Conservation (phyloP, 441 rosid species). For the Omphalea diandra region DNA sequence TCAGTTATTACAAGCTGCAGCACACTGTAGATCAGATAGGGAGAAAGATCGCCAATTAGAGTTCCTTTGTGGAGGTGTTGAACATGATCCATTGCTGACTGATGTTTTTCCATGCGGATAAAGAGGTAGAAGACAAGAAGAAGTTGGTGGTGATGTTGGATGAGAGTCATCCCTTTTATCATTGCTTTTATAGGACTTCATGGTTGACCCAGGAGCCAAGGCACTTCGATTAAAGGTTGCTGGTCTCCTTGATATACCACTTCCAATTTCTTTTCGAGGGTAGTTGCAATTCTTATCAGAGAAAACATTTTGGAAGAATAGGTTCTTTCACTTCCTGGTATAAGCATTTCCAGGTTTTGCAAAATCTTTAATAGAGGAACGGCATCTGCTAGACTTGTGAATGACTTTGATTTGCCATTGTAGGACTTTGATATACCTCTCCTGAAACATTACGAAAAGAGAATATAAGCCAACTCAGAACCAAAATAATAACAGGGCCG, state of each 20-base stretch:
- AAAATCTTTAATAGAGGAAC: slow-evolving; percentile 36
- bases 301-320: slow-evolving; percentile 21
- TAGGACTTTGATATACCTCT: slow-evolving; percentile 52
- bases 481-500: neutral
- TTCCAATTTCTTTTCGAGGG: slow-evolving; percentile 12
- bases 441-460: slow-evolving; percentile 30
- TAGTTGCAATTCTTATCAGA: slow-evolving; percentile 17
- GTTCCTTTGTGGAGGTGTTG: slow-evolving; percentile 15
- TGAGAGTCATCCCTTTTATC: slow-evolving; percentile 15
- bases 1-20: slow-evolving; percentile 26
- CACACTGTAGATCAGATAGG: slow-evolving; percentile 35
- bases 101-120: slow-evolving; percentile 30
- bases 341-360: slow-evolving; percentile 43
- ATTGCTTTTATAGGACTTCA: slow-evolving; percentile 11
- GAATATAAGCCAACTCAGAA: neutral
- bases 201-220: neutral
- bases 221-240: slow-evolving; percentile 19
- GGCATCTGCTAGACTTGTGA: slow-evolving; percentile 47
- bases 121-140: slow-evolving; percentile 30
- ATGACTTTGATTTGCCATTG: slow-evolving; percentile 50
- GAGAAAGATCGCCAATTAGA: slow-evolving; percentile 41
- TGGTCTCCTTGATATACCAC: slow-evolving; percentile 24
- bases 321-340: slow-evolving; percentile 35
- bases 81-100: slow-evolving; percentile 16
- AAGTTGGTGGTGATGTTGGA: slow-evolving; percentile 8